Conservation (phyloP, 2,329 filamentous ascomycete species). For the Colletotrichum karsti region DNA sequence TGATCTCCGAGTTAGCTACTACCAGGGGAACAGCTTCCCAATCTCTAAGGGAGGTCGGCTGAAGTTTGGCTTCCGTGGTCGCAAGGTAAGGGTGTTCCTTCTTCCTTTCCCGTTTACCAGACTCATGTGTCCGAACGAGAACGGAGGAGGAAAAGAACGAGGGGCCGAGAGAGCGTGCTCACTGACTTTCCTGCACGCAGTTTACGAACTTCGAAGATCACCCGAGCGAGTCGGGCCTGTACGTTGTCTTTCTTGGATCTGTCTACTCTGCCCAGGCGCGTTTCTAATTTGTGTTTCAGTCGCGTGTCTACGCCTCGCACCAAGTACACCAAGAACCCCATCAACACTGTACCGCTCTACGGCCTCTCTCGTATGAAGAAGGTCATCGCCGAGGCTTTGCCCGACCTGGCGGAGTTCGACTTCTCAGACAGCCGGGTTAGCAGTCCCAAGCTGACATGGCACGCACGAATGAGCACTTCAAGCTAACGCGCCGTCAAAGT, state of each 20-base stretch:
- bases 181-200: too few species aligned
- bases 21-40: slow-evolving; percentile 34
- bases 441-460: too few species aligned
- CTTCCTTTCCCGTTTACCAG: too few species aligned
- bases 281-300: too few species aligned
- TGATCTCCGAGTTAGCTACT: background rate
- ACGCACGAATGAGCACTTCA: too few species aligned
- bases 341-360: slow-evolving; percentile 34
- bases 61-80: slow-evolving; percentile 36
- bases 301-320: slow-evolving; percentile 32
- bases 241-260: too few species aligned
- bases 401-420: slow-evolving; percentile 33
- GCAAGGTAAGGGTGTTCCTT: too few species aligned
- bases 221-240: background rate
- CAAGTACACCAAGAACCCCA: slow-evolving; percentile 32
- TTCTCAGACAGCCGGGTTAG: slow-evolving; percentile 31
- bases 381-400: slow-evolving; percentile 32
- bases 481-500: background rate
- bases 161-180: too few species aligned
- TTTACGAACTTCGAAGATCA: slow-evolving; percentile 4
- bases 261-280: background rate
- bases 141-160: too few species aligned
- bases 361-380: slow-evolving; percentile 34
- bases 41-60: slow-evolving; percentile 34
- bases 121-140: too few species aligned